Conservation (phyloP, 2,329 filamentous ascomycete genomes). For the Pseudogymnoascus sp. region DNA sequence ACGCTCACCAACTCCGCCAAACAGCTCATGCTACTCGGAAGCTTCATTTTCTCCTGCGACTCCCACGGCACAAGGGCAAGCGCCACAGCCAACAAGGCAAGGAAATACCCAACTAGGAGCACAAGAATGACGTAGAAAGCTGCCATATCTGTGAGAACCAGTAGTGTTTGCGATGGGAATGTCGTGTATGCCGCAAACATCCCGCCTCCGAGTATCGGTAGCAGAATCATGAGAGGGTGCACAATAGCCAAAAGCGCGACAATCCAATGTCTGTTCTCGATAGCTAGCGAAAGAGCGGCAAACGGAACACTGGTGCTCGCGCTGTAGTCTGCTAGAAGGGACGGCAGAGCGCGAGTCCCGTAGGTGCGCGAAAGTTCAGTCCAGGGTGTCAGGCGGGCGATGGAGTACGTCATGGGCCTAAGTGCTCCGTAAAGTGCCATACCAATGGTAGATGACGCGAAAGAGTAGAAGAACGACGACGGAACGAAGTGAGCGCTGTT, state of each 20-base stretch:
- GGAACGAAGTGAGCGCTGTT: conserved; percentile 63
- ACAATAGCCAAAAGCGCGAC: conserved; percentile 51
- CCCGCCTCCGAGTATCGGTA: conserved; percentile 62
- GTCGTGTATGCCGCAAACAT: conserved; percentile 67
- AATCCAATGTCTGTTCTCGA: conserved; percentile 52
- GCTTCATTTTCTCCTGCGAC: conserved; percentile 49
- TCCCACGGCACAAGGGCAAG: conserved; percentile 2
- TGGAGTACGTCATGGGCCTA: conserved; percentile 56
- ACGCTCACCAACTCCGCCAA: conserved; percentile 74
- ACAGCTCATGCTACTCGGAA: conserved; percentile 66
- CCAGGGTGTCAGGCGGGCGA: conserved; percentile 64
- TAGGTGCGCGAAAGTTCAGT: conserved; percentile 49
- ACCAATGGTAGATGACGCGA: conserved; percentile 62
- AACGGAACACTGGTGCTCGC: conserved; percentile 28
- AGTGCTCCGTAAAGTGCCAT: conserved; percentile 60
- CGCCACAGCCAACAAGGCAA: conserved; percentile 50
- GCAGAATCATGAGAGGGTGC: conserved; percentile 50
- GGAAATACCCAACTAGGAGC: conserved; percentile 61
- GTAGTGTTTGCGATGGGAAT: conserved; percentile 38
- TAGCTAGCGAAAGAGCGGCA: conserved; percentile 40
- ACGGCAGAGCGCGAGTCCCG: conserved; percentile 54
- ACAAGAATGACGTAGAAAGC: conserved; percentile 67
- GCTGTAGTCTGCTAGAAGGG: conserved; percentile 63
- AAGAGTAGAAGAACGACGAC: conserved; percentile 81
- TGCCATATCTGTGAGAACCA: conserved; percentile 65